Base-by-base conservation (phyloP, 805 yeast genomes). In the Monosporozyma unispora region DNA sequence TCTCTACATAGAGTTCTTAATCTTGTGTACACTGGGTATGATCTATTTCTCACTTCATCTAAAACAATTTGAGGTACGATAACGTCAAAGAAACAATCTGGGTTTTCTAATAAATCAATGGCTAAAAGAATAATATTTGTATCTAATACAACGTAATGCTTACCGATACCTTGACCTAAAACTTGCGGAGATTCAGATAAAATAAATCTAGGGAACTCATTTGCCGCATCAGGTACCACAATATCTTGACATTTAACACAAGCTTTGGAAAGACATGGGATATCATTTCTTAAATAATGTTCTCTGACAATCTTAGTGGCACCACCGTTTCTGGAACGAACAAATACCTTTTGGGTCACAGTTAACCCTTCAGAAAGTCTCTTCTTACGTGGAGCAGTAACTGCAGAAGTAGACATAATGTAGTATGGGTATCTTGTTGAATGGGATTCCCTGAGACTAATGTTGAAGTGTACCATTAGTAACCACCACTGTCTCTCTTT, bases 41-140 rank as follows among this genome's bases (percentile, higher is more conserved):
- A 87, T 60, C 83, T 75, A 63, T 88, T 88, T 55, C 87, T 79
- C 9, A 91, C 96, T 66, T 93, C 98, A 57, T 95, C 97, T 33
- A 93, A 72, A 2, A 88, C 97, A 6, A 95, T 85, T 64, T 93
- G 99, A 1, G 98, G 96, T n/a, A 93, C 71, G 50, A 93, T 83
- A 16, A 90, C 96, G 67, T 93, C 98, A 60, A 76, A 83, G 61
- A 93, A 87, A 48, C 86, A 83, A 28, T 77, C 75, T 19, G 74
- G 74, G 58, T 80, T 82, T 66, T 93, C 99, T 49, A 93, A 70
- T 51, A 93, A 70, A 66, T 93, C 99, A 53, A 93, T 91, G 5
- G 96, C 91, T 62, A 82, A 85, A 53, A 93, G 70, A 1, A 86
- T 83, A 55, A 93, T 82, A 61, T 93, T 91, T 2, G 98, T 88